A percentile compares a stretch with the other conserved stretches of the same genome.
Evolutionary conservation across 768 basidiomycete species (phyloP).

Genomic region (Phylloporus arenicola): DNA sequence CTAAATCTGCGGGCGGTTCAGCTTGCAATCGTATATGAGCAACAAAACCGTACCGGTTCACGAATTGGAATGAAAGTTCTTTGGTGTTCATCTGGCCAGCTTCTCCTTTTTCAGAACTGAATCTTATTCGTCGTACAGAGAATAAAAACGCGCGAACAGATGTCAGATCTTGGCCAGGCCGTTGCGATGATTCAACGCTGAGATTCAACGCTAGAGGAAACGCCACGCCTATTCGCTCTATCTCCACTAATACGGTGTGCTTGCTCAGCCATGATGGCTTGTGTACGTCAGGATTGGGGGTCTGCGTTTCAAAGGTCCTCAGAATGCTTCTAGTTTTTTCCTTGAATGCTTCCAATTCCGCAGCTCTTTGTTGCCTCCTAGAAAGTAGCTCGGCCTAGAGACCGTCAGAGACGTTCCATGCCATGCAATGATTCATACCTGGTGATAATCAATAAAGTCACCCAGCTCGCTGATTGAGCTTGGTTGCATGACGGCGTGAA

Average conservation of each 20-base stretch:
- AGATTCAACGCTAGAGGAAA: conserved; percentile 73
- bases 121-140: conserved; percentile 70
- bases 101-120: conserved; percentile 69
- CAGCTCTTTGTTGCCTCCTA: conserved; percentile 68
- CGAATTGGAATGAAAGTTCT: conserved; percentile 80
- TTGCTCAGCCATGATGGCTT: conserved; percentile 50
- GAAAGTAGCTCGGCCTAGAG: conserved; percentile 66
- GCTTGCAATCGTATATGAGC: not conserved
- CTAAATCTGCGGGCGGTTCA: conserved; percentile 55
- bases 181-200: conserved; percentile 45
- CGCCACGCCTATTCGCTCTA: conserved; percentile 78
- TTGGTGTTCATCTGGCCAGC: conserved; percentile 71
- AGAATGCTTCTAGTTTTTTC: conserved; percentile 72
- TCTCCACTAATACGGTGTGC: conserved; percentile 48
- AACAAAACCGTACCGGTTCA: conserved; percentile 50
- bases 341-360: conserved; percentile 78
- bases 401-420: conserved; percentile 9
- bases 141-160: conserved; percentile 80
- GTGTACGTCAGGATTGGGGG: conserved; percentile 21
- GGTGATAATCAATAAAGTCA: conserved; percentile 82
- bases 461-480: conserved; percentile 88
- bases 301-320: conserved; percentile 64
- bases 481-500: conserved; percentile 92
- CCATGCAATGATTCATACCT: conserved; percentile 40
- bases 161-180: conserved; percentile 34